Evolutionary conservation across 2,329 filamentous ascomycete genomes (phyloP), one percentile per base, ranked within the genome.

Genomic region (Zymoseptoria pseudotritici): DNA sequence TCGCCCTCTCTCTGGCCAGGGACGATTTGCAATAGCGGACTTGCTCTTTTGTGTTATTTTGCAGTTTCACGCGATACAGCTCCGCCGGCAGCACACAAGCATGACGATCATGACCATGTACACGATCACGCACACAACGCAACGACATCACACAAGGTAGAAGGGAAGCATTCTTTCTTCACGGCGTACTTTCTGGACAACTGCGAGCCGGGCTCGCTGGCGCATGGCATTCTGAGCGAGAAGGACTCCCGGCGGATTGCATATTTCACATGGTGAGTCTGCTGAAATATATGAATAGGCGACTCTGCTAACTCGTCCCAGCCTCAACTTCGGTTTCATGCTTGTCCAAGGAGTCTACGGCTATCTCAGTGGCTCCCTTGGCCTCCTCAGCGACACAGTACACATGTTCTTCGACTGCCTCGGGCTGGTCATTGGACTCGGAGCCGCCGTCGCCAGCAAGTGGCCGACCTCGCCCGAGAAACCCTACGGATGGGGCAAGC

Each of bases 371-470:
- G 92, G 96, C 66, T 99, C 94, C 0, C 79, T 99, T 4, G 94
- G 94, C 2, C 81, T 99, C n/a, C 83, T 99, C 19, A 96, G 91
- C 66, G 94, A 99, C 75, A 97, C 92, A 70, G 94, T 99, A 64
- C 94, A 99, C 76, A 99, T 99, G 94, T 93, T 99, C 70, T 97
- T 99, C 69, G 94, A 99, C 75, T 99, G 94, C 67, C 86, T 97
- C 42, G 94, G 93, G 20, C 82, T 99, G 26, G 85, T 90, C 1
- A 91, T 99, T 42, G 94, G 94, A 10, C 80, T 99, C 9, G 88
- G 93, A 67, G 94, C 94, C 26, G 88, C 93, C 1, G 91, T 99
- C 5, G 90, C 96, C 80, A 94, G 90, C 76, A 97, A 97, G 75
- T 97, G 94, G 92, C 91, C 92, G 1, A 89, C 91, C 0, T 96